Conservation (phyloP, 129 eudicot genomes). For the Pittosporum tobira region DNA sequence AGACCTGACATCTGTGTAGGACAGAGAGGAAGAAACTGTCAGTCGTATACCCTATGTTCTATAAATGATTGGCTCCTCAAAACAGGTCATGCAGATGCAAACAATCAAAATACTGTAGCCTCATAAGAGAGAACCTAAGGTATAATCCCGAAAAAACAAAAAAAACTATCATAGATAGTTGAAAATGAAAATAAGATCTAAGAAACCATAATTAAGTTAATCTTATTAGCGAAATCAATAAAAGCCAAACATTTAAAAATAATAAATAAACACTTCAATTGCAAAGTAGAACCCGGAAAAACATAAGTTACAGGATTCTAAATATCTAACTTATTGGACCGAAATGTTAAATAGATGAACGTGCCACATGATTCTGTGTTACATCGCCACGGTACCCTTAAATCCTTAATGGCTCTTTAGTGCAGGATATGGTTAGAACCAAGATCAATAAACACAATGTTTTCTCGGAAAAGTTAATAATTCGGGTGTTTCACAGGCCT, state of each 20-base stretch:
- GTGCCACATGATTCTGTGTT: slow-evolving; percentile 6
- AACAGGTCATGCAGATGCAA: neutral
- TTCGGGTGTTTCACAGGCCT: neutral
- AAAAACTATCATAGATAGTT: too few relatives aligned
- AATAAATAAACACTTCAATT: neutral
- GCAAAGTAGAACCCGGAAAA: too few relatives aligned
- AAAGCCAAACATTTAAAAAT: neutral
- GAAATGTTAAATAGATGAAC: slow-evolving; percentile 22
- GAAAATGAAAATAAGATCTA: slow-evolving; percentile 6
- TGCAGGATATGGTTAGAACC: slow-evolving; percentile 14
- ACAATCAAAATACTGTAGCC: slow-evolving; percentile 10
- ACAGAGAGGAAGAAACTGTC: neutral
- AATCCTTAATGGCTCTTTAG: slow-evolving; percentile 20
- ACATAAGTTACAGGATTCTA: slow-evolving; percentile 1
- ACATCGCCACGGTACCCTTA: slow-evolving; percentile 18
- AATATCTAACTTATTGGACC: neutral
- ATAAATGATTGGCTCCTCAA: slow-evolving; percentile 8
- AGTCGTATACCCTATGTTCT: neutral
- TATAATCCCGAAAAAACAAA: slow-evolving; percentile 4
- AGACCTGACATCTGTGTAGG: slow-evolving; percentile 69
- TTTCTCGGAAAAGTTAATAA: neutral
- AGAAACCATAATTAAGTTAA: neutral
- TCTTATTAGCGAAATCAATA: neutral
- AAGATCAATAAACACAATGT: neutral
- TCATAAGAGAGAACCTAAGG: slow-evolving; percentile 2